Percentiles rank a stretch among this genome's conserved stretches.
phyloP scores from a whole-genome alignment of 768 basidiomycete genomes.

The Trametes meyenii region DNA sequence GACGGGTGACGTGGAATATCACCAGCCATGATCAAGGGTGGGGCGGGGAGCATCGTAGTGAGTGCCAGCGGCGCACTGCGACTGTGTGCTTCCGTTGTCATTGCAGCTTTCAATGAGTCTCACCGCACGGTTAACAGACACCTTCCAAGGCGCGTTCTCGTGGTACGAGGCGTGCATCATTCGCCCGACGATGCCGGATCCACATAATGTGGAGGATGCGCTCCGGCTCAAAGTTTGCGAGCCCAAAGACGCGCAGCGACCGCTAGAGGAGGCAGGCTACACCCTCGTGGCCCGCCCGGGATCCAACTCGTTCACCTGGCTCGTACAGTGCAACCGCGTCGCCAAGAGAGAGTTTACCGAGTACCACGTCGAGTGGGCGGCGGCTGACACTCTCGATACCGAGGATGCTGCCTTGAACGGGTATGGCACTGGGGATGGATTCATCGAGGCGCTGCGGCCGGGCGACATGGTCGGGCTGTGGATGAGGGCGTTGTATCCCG shows the following conservation, averaged over 20 bases:
- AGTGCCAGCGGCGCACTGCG: too few species aligned
- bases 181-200: too few species aligned
- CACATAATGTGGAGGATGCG: not conserved
- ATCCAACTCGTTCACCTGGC: slow-evolving; percentile 1
- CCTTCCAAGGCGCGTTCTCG: too few species aligned
- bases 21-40: slow-evolving; percentile 15
- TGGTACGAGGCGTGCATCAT: too few species aligned
- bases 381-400: not conserved
- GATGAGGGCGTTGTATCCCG: not conserved
- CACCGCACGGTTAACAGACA: too few species aligned
- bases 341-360: not conserved
- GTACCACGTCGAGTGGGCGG: slow-evolving; percentile 7
- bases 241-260: not conserved
- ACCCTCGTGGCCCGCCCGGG: not conserved
- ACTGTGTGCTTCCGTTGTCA: not conserved
- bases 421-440: not conserved
- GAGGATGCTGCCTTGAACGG: not conserved
- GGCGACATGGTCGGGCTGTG: slow-evolving; percentile 12
- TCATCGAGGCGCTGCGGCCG: slow-evolving; percentile 3
- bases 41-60: not conserved
- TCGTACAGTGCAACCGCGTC: slow-evolving; percentile 11
- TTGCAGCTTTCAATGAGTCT: too few species aligned
- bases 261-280: not conserved
- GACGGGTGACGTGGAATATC: slow-evolving; percentile 6
- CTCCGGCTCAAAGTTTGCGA: not conserved